Evolutionary conservation across 805 yeast genomes (phyloP).

Genomic region (Metschnikowia gelsemii): DNA sequence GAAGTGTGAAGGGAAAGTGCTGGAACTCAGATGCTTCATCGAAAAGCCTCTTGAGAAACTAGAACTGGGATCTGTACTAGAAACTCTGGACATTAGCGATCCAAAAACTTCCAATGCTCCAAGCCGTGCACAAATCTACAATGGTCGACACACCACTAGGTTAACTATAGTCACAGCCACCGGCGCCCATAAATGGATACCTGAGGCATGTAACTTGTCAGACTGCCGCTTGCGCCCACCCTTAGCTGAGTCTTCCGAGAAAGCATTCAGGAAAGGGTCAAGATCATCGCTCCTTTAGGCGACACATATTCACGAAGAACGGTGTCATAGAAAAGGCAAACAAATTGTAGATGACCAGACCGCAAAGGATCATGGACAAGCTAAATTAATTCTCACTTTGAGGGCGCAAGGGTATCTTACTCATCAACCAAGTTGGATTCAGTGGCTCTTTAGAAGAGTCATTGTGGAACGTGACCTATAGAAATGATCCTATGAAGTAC

Average conservation of each 20-base stretch:
- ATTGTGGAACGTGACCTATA: conserved; percentile 99
- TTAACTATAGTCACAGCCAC: conserved; percentile 97
- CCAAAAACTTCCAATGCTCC: not conserved
- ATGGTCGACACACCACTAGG: conserved; percentile 99
- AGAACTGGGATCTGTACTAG: not conserved
- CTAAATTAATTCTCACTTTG: conserved; percentile 75
- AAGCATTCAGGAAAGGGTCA: conserved; percentile 84
- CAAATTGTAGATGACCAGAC: conserved; percentile 75
- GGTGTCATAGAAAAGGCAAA: conserved; percentile 50
- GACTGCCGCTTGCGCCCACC: conserved; percentile 99
- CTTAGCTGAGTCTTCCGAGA: conserved; percentile 76
- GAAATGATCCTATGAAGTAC: conserved; percentile 99
- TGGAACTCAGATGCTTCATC: no score
- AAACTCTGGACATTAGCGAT: not conserved
- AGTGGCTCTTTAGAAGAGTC: conserved; percentile 99
- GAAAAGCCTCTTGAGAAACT: no score
- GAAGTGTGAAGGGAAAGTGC: no score
- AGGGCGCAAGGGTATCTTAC: conserved; percentile 83
- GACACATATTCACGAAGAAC: conserved; percentile 32
- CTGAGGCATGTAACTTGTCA: conserved; percentile 88
- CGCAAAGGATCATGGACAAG: conserved; percentile 87
- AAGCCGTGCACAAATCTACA: conserved; percentile 2
- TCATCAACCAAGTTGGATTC: conserved; percentile 99
- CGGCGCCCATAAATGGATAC: conserved; percentile 99
- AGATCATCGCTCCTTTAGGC: conserved; percentile 98